Conservation (phyloP, 2,329 filamentous ascomycete genomes). For the Colletotrichum aenigma region DNA sequence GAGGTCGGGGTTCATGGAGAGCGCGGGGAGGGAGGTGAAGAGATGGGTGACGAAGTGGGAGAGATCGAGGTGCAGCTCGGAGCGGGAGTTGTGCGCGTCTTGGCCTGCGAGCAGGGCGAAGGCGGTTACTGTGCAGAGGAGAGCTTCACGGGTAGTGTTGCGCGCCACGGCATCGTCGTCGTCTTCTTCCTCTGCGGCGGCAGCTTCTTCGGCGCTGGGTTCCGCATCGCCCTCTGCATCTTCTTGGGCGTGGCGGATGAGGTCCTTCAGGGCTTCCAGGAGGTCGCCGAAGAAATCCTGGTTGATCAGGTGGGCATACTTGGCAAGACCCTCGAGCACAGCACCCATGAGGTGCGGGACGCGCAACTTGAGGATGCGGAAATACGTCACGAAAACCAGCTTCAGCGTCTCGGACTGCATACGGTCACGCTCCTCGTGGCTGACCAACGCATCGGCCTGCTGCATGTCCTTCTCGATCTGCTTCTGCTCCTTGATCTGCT, state of each 20-base stretch:
- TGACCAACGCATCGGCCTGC: slow-evolving; percentile 87
- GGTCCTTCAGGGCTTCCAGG: slow-evolving; percentile 90
- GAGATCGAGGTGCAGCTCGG: slow-evolving; percentile 84
- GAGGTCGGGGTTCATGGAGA: slow-evolving; percentile 83
- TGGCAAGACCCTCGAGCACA: slow-evolving; percentile 90
- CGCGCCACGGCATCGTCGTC: slow-evolving; percentile 58
- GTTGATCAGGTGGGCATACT: slow-evolving; percentile 96
- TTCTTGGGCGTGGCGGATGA: slow-evolving; percentile 77
- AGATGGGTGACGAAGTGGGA: slow-evolving; percentile 95
- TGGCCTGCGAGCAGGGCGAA: slow-evolving; percentile 96
- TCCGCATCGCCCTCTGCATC: slow-evolving; percentile 49
- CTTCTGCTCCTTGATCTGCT: slow-evolving; percentile 84
- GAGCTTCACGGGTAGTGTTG: slow-evolving; percentile 82
- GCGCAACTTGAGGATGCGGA: slow-evolving; percentile 87
- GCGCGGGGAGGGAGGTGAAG: slow-evolving; percentile 81
- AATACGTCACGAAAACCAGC: slow-evolving; percentile 93
- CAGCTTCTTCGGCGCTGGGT: slow-evolving; percentile 40
- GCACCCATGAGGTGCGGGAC: slow-evolving; percentile 91
- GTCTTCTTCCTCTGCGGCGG: slow-evolving; percentile 40
- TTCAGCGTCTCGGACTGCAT: slow-evolving; percentile 97
- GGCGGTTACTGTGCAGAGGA: slow-evolving; percentile 94
- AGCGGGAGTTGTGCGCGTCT: slow-evolving; percentile 84
- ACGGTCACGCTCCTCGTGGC: slow-evolving; percentile 88
- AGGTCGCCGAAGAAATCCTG: slow-evolving; percentile 98
- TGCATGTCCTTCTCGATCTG: slow-evolving; percentile 91